A percentile compares a stretch with the other conserved stretches of the same genome.
These are phyloP conservation scores for Mycena galopus DNA, from an alignment of 768 basidiomycete species.

Conservation along the genomic window DNA sequence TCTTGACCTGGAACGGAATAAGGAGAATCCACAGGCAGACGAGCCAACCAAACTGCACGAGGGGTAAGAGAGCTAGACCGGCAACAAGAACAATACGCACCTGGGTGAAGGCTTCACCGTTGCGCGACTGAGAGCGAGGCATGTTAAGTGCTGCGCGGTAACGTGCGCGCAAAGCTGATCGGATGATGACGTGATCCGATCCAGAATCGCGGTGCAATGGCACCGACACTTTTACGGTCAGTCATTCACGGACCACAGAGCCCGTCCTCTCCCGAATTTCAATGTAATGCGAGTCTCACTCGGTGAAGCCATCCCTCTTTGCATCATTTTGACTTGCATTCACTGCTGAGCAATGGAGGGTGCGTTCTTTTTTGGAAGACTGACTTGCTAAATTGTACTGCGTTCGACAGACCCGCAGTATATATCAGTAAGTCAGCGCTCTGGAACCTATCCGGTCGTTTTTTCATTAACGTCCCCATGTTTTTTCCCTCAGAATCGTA, in stretches of 20 bases:
- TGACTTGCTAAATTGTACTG: neutral
- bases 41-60: constrained; percentile 68
- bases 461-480: neutral
- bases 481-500: constrained; percentile 62
- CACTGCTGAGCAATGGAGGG: constrained; percentile 80
- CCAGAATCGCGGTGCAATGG: too few relatives aligned
- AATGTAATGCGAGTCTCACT: too few relatives aligned
- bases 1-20: constrained; percentile 67
- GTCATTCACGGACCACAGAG: too few relatives aligned
- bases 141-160: neutral
- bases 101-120: constrained; percentile 30
- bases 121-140: constrained; percentile 3
- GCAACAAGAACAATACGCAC: neutral
- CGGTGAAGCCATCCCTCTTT: constrained; percentile 37
- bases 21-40: constrained; percentile 79
- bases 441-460: neutral
- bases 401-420: constrained; percentile 61
- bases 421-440: constrained; percentile 89
- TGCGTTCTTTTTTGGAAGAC: neutral
- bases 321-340: constrained; percentile 49
- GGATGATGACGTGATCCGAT: too few relatives aligned
- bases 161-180: too few relatives aligned
- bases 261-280: too few relatives aligned
- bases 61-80: constrained; percentile 11
- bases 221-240: too few relatives aligned